These are phyloP conservation scores for Neofusicoccum laricinum DNA, from an alignment of 2,329 filamentous ascomycete genomes.

Conservation along the genomic window DNA sequence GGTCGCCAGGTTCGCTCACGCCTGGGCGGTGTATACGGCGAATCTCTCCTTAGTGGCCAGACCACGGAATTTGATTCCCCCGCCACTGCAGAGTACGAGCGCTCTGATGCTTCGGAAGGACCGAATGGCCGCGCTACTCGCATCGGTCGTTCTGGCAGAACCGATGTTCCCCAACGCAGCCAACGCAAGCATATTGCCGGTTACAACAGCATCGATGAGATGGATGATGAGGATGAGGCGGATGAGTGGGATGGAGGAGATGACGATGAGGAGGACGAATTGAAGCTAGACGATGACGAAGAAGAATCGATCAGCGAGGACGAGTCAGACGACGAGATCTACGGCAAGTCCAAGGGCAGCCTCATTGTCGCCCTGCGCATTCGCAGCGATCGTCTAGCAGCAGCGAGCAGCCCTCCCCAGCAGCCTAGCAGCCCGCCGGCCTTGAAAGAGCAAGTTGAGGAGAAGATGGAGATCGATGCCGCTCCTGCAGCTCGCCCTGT, in stretches of 20 bases:
- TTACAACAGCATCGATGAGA: slow-evolving; percentile 61
- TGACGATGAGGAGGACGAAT: slow-evolving; percentile 66
- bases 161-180: slow-evolving; percentile 26
- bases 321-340: slow-evolving; percentile 38
- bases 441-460: neutral
- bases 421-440: slow-evolving; percentile 5
- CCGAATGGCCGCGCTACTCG: slow-evolving; percentile 44
- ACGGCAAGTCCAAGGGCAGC: slow-evolving; percentile 5
- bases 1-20: slow-evolving; percentile 78
- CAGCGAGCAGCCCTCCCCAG: slow-evolving; percentile 6
- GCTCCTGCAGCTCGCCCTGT: neutral
- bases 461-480: neutral
- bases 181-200: slow-evolving; percentile 51
- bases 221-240: slow-evolving; percentile 64
- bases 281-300: slow-evolving; percentile 58
- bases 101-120: slow-evolving; percentile 45
- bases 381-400: slow-evolving; percentile 1
- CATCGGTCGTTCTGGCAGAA: slow-evolving; percentile 27
- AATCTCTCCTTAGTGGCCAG: slow-evolving; percentile 57
- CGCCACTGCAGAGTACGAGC: slow-evolving; percentile 43
- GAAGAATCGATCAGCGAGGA: slow-evolving; percentile 41
- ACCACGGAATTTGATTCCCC: slow-evolving; percentile 38
- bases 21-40: slow-evolving; percentile 61
- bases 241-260: slow-evolving; percentile 74
- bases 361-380: slow-evolving; percentile 9